Evolutionary conservation across 2,329 filamentous ascomycete genomes (phyloP), one percentile per base, ranked within the genome.

Genomic region (Fusarium tuaranense): DNA sequence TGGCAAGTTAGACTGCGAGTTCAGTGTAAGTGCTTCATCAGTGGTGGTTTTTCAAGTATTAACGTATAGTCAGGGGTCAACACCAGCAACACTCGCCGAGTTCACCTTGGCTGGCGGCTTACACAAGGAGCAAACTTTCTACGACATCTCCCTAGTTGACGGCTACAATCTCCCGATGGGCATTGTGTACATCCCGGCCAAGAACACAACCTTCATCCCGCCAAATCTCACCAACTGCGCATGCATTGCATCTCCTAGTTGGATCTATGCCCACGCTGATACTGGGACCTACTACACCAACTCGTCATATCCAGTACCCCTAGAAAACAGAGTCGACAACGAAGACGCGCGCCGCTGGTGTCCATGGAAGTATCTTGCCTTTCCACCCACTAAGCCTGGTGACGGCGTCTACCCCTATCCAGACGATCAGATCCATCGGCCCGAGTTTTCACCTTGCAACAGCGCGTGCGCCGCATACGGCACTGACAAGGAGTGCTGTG

Each of bases 61-160:
- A 53, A 74, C 72, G 13, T 32, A 9, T 1, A 30, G n/a, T 18
- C 67, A 94, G 92, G 94, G 94, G 20, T 87, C 90, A 67, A 89
- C 91, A 34, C 94, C 94, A 13, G 91, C 91, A 16, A 95, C 93
- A 2, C 88, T 97, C 14, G 94, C 93, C 44, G 94, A 97, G 80
- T 95, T 97, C 83, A 95, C 92, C 65, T 87, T 96, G 18, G 88
- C 90, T 60, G 93, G 92, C 32, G 92, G 92, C 34, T 84, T 88
- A 51, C 85, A 86, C 25, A 84, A 85, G 59, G 83, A 80, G 68
- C 92, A 95, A 79, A 93, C 91, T 12, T 97, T 94, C 81, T 96
- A 95, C 83, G 94, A 97, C 81, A 94, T 97, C 72, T 95, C 93
- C 46, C 87, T 96, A 4, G 94, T 97, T 25, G 94, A 97, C 80